Base-by-base conservation (phyloP, 2,329 filamentous ascomycete genomes). In the Keithomyces neogunnii region DNA sequence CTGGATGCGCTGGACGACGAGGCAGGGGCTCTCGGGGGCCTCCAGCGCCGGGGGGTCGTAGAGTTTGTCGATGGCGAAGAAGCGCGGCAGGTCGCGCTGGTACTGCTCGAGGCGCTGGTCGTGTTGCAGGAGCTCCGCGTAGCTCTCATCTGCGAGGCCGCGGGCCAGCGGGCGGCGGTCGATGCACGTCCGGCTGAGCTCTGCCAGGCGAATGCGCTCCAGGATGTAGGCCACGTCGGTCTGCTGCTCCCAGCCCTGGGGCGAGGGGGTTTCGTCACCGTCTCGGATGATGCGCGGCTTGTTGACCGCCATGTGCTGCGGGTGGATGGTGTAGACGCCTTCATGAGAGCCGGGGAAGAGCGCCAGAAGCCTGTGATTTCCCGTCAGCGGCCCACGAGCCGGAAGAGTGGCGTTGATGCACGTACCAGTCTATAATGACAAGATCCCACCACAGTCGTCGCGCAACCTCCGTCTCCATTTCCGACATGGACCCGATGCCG, bases 381-480 rank as follows among this genome's bases (percentile, higher is more conserved):
- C 19, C 19, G 19, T 19, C 19, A 19, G 19, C 19, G 19, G 19
- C 19, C 19, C 19, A 19, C 19, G 19, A 19, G 19, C 19, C 19
- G 19, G 1, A 19, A 19, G 19, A 19, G 19, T 19, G 19, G 19
- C 19, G 19, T 19, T 19, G 19, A 19, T 19, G 19, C 19, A 48
- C 51, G 43, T 29, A 52, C 51, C 51, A 52, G 10, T 52, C 51
- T 32, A 49, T 6, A 9, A 43, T 11, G 11, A 38, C 43, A 47
- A 50, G 48, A 7, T 52, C 51, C 51, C 51, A 52, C 51, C 51
- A 52, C 19, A 52, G 10, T 3, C 47, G 43, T 28, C 51, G 47
- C 38, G 47, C 47, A 10, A 47, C 47, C 36, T 52, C 51, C 19
- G 43, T 30, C 19, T 52, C 51, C 40, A 50, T 32, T 19, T 28